phyloP scores from a whole-genome alignment of 176 grass and related monocot genomes.

The Oryza nivara region DNA sequence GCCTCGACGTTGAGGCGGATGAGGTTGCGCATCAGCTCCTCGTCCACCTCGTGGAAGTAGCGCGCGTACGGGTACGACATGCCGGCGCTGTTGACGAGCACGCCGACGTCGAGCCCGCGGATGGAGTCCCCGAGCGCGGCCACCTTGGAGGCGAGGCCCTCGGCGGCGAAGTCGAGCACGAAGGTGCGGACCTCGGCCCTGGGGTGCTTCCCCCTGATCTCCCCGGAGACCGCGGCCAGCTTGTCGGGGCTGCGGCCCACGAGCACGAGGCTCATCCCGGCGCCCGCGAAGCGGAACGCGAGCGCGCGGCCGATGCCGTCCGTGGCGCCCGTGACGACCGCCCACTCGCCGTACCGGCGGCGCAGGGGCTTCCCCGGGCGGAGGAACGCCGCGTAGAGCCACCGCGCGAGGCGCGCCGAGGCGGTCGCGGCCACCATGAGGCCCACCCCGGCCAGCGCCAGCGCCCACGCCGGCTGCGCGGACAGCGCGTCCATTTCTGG shows the following conservation, averaged over 20 bases:
- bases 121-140: slow-evolving; percentile 48
- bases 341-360: slow-evolving; percentile 64
- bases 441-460: slow-evolving; percentile 51
- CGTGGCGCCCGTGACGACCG: slow-evolving; percentile 79
- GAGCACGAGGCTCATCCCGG: slow-evolving; percentile 59
- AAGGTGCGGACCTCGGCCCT: slow-evolving; percentile 50
- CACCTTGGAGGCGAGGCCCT: slow-evolving; percentile 39
- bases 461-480: slow-evolving; percentile 53
- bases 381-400: slow-evolving; percentile 69
- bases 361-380: slow-evolving; percentile 65
- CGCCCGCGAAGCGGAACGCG: slow-evolving; percentile 57
- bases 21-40: slow-evolving; percentile 48
- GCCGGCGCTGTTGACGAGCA: slow-evolving; percentile 79
- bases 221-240: slow-evolving; percentile 47
- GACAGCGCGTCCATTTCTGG: slow-evolving; percentile 1
- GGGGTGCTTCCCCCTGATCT: slow-evolving; percentile 33
- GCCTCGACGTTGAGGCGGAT: slow-evolving; percentile 76
- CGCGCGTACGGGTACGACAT: slow-evolving; percentile 59
- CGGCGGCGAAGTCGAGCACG: slow-evolving; percentile 62
- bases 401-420: slow-evolving; percentile 36
- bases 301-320: slow-evolving; percentile 76
- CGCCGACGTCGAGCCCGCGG: slow-evolving; percentile 66
- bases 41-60: slow-evolving; percentile 81
- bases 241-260: slow-evolving; percentile 78
- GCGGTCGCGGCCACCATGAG: slow-evolving; percentile 41